Conservation (phyloP, 2,329 filamentous ascomycete genomes). For the Pseudocercospora cruenta region DNA sequence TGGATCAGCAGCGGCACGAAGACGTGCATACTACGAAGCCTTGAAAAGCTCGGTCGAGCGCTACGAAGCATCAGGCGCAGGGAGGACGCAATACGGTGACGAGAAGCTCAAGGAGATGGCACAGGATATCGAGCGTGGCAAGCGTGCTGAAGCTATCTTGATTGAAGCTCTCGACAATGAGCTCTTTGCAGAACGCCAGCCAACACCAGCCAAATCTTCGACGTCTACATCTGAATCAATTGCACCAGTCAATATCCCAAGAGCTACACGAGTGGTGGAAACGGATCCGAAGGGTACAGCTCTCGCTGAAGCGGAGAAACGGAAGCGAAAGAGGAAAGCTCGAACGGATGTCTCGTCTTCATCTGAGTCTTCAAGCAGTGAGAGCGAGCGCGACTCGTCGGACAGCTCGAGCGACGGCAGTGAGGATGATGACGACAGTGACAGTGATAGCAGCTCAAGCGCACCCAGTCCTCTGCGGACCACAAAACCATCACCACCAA, state of each 20-base stretch:
- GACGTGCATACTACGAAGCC: conserved; percentile 20
- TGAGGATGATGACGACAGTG: neutral
- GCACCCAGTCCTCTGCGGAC: neutral
- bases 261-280: conserved; percentile 15
- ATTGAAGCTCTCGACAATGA: conserved; percentile 15
- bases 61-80: conserved; percentile 18
- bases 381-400: neutral
- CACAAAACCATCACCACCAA: neutral
- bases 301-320: neutral
- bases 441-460: conserved; percentile 1
- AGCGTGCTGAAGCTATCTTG: conserved; percentile 15
- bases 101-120: conserved; percentile 19
- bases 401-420: neutral
- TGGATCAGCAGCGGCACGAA: conserved; percentile 12
- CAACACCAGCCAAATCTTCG: neutral
- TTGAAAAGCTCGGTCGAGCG: conserved; percentile 13
- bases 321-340: conserved; percentile 18
- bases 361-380: conserved; percentile 10
- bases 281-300: neutral
- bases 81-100: conserved; percentile 19
- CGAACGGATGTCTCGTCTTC: conserved; percentile 17
- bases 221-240: neutral
- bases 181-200: conserved; percentile 1
- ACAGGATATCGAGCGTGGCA: conserved; percentile 15
- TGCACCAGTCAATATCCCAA: conserved; percentile 6